phyloP scores from a whole-genome alignment of 768 basidiomycete genomes.

The Trametes coccinea region DNA sequence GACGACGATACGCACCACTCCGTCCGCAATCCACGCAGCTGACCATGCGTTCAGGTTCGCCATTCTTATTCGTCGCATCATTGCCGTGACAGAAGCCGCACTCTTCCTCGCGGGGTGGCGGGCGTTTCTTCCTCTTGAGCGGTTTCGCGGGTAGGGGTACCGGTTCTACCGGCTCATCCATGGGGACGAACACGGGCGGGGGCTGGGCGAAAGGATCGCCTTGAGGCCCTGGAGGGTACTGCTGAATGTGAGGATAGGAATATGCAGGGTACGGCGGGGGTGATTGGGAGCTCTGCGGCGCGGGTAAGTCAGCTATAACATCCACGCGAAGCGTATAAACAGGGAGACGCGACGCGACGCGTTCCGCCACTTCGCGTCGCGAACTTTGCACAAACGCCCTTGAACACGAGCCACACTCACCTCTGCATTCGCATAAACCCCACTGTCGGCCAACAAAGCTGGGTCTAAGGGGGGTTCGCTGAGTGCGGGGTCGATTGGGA shows the following conservation, averaged over 20 bases:
- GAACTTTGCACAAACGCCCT: slow-evolving; percentile 17
- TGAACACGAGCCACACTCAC: slow-evolving; percentile 22
- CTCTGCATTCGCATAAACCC: slow-evolving; percentile 6
- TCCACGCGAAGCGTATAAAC: slow-evolving; percentile 20
- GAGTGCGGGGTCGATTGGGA: slow-evolving; percentile 83
- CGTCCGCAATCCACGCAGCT: slow-evolving; percentile 82
- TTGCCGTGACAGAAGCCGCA: slow-evolving; percentile 82
- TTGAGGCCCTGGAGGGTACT: slow-evolving; percentile 74
- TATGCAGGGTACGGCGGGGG: slow-evolving; percentile 20
- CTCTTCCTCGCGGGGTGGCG: slow-evolving; percentile 53
- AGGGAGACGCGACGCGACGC: slow-evolving; percentile 69
- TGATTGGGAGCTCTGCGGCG: slow-evolving; percentile 21
- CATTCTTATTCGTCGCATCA: slow-evolving; percentile 56
- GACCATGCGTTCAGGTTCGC: slow-evolving; percentile 66
- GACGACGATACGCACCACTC: slow-evolving; percentile 56
- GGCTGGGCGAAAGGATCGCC: slow-evolving; percentile 81
- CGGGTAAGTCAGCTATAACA: slow-evolving; percentile 15
- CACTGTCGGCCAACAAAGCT: slow-evolving; percentile 24
- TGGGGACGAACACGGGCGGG: slow-evolving; percentile 49
- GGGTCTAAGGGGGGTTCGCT: slow-evolving; percentile 33
- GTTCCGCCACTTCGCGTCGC: slow-evolving; percentile 38
- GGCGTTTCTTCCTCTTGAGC: slow-evolving; percentile 45
- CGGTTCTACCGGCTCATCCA: slow-evolving; percentile 38
- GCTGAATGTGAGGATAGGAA: slow-evolving; percentile 35
- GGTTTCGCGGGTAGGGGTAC: slow-evolving; percentile 41